Evolutionary conservation across 2,329 filamentous ascomycete species (phyloP), one percentile per base, ranked within the genome.

Genomic region (Apiospora pterosperma): DNA sequence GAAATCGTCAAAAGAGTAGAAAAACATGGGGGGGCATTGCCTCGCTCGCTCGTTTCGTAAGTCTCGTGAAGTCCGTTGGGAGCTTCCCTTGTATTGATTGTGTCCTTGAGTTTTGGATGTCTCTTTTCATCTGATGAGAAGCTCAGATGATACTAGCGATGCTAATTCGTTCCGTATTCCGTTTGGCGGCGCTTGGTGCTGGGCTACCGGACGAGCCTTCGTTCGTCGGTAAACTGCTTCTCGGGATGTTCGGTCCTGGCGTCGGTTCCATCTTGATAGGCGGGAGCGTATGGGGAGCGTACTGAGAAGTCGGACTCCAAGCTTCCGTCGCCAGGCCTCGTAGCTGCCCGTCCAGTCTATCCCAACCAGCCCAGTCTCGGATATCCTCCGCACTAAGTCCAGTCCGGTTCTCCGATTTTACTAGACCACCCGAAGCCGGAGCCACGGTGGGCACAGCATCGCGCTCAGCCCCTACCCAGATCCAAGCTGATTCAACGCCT

Each of bases 311-410:
- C 65, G 75, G 39, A 68, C 71, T 66, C 65, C 69, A 65, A 64
- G 73, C 38, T 62, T 70, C 64, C 6, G 55, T 59, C 10, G 82
- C 70, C 38, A 93, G 76, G 44, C 84, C 81, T 21, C 84, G 80
- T 4, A 92, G 80, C 25, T 86, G 82, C 63, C 84, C 82, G 71
- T 96, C 90, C 16, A 97, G 81, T 67, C 86, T 85, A 25, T 88
- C 86, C 94, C 94, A 97, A 2, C 92, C 92, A 62, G 89, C 88
- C 92, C 92, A 96, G 59, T 91, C 89, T 62, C 84, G 81, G 55
- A 81, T 80, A 68, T 89, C 87, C 12, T 85, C 83, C 28, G 83
- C 82, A 0, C 82, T 84, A 14, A 90, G 76, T 0, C 84, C 81
- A 16, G 83, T 83, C 65, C 82, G 77, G 63, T 76, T 79, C 65